Conservation (phyloP, 1,139 yeast species). For the Candida anutae region DNA sequence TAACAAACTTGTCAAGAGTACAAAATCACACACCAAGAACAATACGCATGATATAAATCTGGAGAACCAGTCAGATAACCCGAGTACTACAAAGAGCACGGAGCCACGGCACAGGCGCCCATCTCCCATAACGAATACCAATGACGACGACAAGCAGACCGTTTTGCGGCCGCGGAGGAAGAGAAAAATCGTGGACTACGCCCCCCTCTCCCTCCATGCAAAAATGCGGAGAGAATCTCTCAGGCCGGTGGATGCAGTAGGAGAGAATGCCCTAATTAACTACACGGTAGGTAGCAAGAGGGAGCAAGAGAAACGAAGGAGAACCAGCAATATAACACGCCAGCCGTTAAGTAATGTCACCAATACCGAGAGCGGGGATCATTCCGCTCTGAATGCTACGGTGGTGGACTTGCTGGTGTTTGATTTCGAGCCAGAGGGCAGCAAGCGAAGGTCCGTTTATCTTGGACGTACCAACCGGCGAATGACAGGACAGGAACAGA, state of each 20-base stretch:
- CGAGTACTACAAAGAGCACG: too few relatives aligned
- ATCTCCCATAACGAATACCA: too few relatives aligned
- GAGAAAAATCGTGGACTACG: constrained; percentile 55
- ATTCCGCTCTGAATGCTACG: constrained; percentile 1
- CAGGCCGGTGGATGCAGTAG: constrained; percentile 50
- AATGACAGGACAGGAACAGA: too few relatives aligned
- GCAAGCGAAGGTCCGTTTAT: constrained; percentile 8
- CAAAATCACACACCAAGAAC: too few relatives aligned
- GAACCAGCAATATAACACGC: constrained; percentile 1
- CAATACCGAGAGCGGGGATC: constrained; percentile 2
- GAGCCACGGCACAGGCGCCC: too few relatives aligned
- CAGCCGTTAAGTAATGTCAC: constrained; percentile 16
- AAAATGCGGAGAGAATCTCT: constrained; percentile 68
- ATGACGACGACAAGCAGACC: constrained; percentile 1
- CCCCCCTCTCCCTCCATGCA: constrained; percentile 57
- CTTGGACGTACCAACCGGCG: too few relatives aligned
- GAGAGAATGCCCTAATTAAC: constrained; percentile 36
- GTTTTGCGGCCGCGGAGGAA: constrained; percentile 16
- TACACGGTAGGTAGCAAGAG: constrained; percentile 19
- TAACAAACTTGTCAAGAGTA: too few relatives aligned
- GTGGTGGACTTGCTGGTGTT: constrained; percentile 17
- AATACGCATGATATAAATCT: too few relatives aligned
- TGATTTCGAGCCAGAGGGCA: constrained; percentile 19
- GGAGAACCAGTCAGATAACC: too few relatives aligned
- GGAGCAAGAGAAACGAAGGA: constrained; percentile 1